phyloP scores from a whole-genome alignment of 495 filamentous ascomycete genomes.

The Bryoglossum gracile region DNA sequence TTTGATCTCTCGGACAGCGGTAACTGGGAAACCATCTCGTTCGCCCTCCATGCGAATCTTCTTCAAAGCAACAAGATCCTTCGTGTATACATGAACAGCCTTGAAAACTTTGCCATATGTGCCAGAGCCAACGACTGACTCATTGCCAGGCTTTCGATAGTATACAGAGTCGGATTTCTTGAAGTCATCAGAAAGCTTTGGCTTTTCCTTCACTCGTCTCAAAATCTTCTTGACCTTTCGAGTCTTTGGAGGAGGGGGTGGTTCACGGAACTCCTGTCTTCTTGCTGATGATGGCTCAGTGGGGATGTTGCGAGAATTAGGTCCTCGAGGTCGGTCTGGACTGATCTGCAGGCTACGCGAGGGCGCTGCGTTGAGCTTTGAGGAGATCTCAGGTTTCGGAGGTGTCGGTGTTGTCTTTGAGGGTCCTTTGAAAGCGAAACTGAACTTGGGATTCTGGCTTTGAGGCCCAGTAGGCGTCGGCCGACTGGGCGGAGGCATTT shows the following conservation, averaged over 20 bases:
- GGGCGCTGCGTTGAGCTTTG: constrained; percentile 55
- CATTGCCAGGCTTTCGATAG: constrained; percentile 86
- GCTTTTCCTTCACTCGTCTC: constrained; percentile 64
- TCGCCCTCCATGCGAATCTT: constrained; percentile 94
- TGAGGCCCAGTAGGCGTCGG: constrained; percentile 44
- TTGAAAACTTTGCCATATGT: constrained; percentile 99
- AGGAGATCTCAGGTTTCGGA: constrained; percentile 65
- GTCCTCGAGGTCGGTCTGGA: constrained; percentile 22
- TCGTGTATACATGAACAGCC: constrained; percentile 90
- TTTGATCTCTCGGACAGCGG: constrained; percentile 94
- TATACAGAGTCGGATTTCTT: constrained; percentile 76
- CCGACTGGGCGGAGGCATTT: constrained; percentile 38
- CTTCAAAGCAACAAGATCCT: constrained; percentile 85
- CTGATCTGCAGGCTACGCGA: constrained; percentile 21
- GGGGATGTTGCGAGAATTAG: constrained; percentile 24
- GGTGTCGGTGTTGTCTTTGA: constrained; percentile 50
- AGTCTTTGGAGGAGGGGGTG: constrained; percentile 43
- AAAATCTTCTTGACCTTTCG: constrained; percentile 59
- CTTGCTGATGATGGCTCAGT: constrained; percentile 33
- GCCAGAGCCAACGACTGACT: constrained; percentile 87
- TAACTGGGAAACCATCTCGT: constrained; percentile 95
- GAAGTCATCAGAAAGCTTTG: constrained; percentile 62
- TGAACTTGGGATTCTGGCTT: constrained; percentile 60
- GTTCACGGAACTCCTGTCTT: constrained; percentile 36
- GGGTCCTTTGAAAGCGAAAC: constrained; percentile 74